These are phyloP conservation scores for Russula olivacea DNA, from an alignment of 768 basidiomycete species.

Conservation along the genomic window DNA sequence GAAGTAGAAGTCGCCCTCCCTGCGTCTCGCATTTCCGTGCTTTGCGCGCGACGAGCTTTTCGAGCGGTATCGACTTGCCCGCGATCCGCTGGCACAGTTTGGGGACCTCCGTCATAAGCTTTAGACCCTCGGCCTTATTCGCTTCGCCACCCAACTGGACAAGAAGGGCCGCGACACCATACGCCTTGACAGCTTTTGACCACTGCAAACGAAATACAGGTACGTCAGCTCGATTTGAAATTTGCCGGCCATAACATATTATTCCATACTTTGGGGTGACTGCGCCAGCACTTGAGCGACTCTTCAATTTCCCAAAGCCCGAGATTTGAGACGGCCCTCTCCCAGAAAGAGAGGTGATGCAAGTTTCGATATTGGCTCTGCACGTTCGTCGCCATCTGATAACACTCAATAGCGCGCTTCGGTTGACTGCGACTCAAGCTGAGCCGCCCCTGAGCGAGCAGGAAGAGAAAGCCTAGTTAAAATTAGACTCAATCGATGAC, in stretches of 20 bases:
- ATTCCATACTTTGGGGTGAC: constrained; percentile 45
- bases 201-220: constrained; percentile 40
- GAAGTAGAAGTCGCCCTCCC: constrained; percentile 59
- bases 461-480: constrained; percentile 74
- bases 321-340: constrained; percentile 72
- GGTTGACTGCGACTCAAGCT: constrained; percentile 72
- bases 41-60: constrained; percentile 87
- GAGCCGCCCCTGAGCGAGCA: constrained; percentile 87
- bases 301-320: constrained; percentile 63
- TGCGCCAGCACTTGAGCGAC: constrained; percentile 60
- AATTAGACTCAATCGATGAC: neutral
- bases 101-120: constrained; percentile 69
- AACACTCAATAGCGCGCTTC: constrained; percentile 62
- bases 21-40: constrained; percentile 79
- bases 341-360: constrained; percentile 79
- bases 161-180: constrained; percentile 71
- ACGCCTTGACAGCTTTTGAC: constrained; percentile 70
- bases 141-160: constrained; percentile 48
- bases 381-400: constrained; percentile 45
- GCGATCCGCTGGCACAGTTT: constrained; percentile 80
- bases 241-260: neutral
- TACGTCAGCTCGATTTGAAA: neutral
- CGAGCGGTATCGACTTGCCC: constrained; percentile 66
- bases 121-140: constrained; percentile 50
- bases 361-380: constrained; percentile 48